phyloP scores from a whole-genome alignment of 306 rosid genomes.

The Herpetospermum pedunculosum region DNA sequence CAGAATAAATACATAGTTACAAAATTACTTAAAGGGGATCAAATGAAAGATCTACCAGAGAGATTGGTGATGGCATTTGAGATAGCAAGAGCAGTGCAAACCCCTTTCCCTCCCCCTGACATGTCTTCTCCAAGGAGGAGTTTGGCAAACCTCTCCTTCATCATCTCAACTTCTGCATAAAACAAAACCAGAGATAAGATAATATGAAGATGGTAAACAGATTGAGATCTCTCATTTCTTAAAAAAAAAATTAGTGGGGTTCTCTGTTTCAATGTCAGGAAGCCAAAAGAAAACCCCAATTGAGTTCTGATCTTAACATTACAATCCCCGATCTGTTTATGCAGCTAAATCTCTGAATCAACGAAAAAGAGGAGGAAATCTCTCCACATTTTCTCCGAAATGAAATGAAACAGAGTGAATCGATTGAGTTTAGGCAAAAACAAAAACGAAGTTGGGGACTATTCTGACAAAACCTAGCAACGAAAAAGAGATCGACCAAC shows the following conservation, averaged over 20 bases:
- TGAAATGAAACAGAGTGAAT: background rate
- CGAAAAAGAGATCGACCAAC: background rate
- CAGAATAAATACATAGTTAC: background rate
- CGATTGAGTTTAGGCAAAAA: background rate
- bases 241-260: background rate
- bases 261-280: background rate
- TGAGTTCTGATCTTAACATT: background rate
- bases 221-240: background rate
- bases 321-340: background rate
- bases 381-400: background rate
- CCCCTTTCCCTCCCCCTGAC: conserved; percentile 99
- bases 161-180: conserved; percentile 65
- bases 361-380: background rate
- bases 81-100: conserved; percentile 88
- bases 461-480: background rate
- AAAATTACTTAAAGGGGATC: background rate
- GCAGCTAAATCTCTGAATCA: background rate
- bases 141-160: conserved; percentile 92
- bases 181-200: background rate
- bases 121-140: conserved; percentile 88
- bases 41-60: conserved; percentile 47
- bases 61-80: conserved; percentile 91
- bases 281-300: background rate
- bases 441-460: background rate
- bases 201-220: background rate